Percentiles rank a stretch among this genome's conserved stretches.
phyloP scores from a whole-genome alignment of 495 filamentous ascomycete genomes.

The Xylaria telfairii region DNA sequence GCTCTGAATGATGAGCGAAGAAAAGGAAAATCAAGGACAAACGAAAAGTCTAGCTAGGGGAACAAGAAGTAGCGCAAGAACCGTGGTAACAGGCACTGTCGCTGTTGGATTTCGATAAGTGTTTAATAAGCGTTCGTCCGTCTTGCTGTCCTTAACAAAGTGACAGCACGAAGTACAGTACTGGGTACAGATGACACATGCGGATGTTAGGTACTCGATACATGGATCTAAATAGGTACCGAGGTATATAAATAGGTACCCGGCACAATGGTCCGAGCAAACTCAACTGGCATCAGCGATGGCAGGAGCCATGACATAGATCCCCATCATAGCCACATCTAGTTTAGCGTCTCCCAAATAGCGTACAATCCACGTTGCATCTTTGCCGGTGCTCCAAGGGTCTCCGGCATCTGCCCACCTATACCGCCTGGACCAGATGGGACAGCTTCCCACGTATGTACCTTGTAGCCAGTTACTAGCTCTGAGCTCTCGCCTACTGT shows the following conservation, averaged over 20 bases:
- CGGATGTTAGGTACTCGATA: neutral
- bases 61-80: conserved; percentile 16
- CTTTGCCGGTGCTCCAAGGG: neutral
- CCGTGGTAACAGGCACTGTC: neutral
- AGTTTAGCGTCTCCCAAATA: neutral
- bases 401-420: neutral
- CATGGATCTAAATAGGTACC: neutral
- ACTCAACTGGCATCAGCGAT: too few relatives aligned
- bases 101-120: neutral
- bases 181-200: neutral
- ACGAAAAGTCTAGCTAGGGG: neutral
- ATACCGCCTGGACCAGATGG: neutral
- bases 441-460: neutral
- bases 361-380: neutral
- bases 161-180: too few relatives aligned
- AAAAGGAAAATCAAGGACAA: neutral
- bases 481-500: too few relatives aligned
- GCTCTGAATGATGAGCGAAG: neutral
- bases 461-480: neutral
- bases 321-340: too few relatives aligned
- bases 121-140: conserved; percentile 7
- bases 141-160: conserved; percentile 18
- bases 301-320: neutral
- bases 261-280: neutral
- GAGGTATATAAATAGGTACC: neutral